Evolutionary conservation across 805 yeast species (phyloP), one percentile per base, ranked within the genome.

Genomic region (Wickerhamomyces strasburgensis): DNA sequence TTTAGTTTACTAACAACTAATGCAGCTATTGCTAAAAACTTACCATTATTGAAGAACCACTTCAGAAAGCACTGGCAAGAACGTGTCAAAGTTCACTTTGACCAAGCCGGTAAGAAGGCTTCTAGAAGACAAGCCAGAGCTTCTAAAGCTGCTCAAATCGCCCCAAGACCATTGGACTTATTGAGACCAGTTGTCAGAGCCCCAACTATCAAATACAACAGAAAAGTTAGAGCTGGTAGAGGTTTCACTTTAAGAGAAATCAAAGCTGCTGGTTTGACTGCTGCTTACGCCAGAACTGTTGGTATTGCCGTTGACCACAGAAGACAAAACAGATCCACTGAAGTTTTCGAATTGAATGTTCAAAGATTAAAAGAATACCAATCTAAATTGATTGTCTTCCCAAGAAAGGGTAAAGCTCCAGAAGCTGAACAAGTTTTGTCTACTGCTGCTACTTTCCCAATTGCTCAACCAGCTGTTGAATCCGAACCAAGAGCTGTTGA

Each of bases 11-110:
- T 41, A 44, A 56, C 54, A 53, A 31, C 8, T 10, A 8, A 3
- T 28, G 34, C 72, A 89, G 98, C 98, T 74, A 88, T 93, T 81
- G 74, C 93, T 62, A 90, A 93, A 89, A 90, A 90, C 79, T 81
- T 88, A 78, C 96, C 98, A 80, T 78, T 90, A 78, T 84, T 86
- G 81, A 87, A 86, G 84, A 90, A 90, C 84, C 98, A 93, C 80
- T 90, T 90, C 95, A 84, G 97, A 81, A 90, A 90, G 86, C 90
- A 90, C 95, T 93, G 98, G 98, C 98, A 93, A 78, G 95, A 87
- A 75, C 86, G 98, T 68, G 99, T 93, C 80, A 86, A 79, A 72
- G 96, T 87, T 64, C 98, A 94, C 88, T 84, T 93, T 69, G 97
- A 93, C 90, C 98, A 93, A 80, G 96, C 98, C 67, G 98, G 98